Base-by-base conservation (phyloP, 768 basidiomycete genomes). In the Xerocomellus chrysenteron region DNA sequence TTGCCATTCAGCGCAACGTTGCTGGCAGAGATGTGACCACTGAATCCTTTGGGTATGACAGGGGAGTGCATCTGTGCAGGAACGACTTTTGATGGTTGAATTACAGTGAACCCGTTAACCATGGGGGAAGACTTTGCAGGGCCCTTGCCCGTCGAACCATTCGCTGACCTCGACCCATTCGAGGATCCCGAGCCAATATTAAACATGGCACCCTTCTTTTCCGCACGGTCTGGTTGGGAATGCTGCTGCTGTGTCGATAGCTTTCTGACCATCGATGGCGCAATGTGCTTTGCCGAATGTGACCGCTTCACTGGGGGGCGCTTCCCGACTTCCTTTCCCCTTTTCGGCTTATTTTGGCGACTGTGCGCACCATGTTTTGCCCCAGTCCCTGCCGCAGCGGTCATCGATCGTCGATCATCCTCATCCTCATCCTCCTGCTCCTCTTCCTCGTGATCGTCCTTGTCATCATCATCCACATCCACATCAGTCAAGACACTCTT, bases 131-230 rank as follows among this genome's bases (percentile, higher is more conserved):
- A 56, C 58, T 13, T 65, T 45, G 28, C 37, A 39, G 44, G 61
- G 24, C 49, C 50, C 53, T 57, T 65, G 47, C 47, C 57, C 2
- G 62, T 62, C 36, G 71, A 63, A 37, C 62, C 70, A 37, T 60
- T 65, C 5, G 62, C 60, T 24, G 57, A 69, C 57, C 58, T 64
- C 39, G 73, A 70, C 17, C 81, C 81, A 46, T 79, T 80, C 50
- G 84, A 83, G 39, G 83, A 84, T 55, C 77, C 75, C 17, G 84
- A 85, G 2, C 84, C 85, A 53, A 87, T 79, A 60, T 83, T 82
- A 57, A 87, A 85, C 63, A 74, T 74, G 13, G 75, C 65, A 19
- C 69, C 62, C 47, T 64, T 69, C 54, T 67, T 69, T 37, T 63
- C 59, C 21, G 16, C 33, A 24, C 56, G 68, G 16, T 59, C 65